phyloP scores from a whole-genome alignment of 2,329 filamentous ascomycete species.

The Trichoderma citrinoviride region DNA sequence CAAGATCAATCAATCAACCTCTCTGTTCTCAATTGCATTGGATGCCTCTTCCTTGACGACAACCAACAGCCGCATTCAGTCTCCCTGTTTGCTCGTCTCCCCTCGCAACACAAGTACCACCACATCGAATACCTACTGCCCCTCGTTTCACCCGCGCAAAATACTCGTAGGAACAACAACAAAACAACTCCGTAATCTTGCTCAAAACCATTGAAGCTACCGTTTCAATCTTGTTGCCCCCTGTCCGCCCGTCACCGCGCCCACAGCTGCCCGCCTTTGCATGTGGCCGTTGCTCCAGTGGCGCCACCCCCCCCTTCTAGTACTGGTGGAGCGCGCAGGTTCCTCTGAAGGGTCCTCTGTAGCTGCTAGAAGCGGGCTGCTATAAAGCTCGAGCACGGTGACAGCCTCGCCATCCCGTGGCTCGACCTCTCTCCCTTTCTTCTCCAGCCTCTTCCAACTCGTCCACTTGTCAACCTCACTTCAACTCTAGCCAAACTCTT shows the following conservation, averaged over 20 bases:
- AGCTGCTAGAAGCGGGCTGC: not conserved
- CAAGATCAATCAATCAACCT: too few relatives aligned
- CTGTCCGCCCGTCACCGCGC: not conserved
- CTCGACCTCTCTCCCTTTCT: not conserved
- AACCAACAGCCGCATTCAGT: too few relatives aligned
- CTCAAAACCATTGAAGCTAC: slow-evolving; percentile 2
- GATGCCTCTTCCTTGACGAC: too few relatives aligned
- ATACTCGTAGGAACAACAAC: not conserved
- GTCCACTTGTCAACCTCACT: not conserved
- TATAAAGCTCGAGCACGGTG: slow-evolving; percentile 1
- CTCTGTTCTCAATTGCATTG: too few relatives aligned
- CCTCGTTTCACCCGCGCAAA: not conserved
- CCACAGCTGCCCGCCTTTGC: not conserved
- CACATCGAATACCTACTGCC: not conserved
- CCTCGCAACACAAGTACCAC: too few relatives aligned
- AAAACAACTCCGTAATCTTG: not conserved
- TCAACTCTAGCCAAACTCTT: not conserved
- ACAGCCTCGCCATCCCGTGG: slow-evolving; percentile 4
- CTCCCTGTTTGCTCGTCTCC: too few relatives aligned
- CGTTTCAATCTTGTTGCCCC: slow-evolving; percentile 9
- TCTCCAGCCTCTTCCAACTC: not conserved
- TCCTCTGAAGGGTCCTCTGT: too few relatives aligned
- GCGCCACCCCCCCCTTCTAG: not conserved
- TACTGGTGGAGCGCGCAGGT: not conserved
- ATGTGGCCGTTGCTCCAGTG: not conserved